Conservation (phyloP, 108 stramenopile genomes). For the Nitzschia sp. region DNA sequence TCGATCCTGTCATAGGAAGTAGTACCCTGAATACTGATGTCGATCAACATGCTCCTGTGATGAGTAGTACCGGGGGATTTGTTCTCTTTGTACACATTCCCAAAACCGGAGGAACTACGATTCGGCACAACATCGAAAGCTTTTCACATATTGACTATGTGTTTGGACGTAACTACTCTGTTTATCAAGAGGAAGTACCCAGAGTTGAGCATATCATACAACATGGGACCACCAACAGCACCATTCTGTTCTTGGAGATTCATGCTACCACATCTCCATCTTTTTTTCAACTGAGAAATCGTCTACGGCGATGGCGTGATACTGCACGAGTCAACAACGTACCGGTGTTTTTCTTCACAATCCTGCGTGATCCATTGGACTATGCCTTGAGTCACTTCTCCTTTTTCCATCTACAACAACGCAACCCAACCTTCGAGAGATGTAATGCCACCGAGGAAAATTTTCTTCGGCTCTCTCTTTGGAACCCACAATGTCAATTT, state of each 20-base stretch:
- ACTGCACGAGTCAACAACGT: conserved; percentile 17
- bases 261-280: conserved; percentile 37
- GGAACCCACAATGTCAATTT: conserved; percentile 43
- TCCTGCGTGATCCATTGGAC: conserved; percentile 26
- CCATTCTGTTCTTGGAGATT: conserved; percentile 34
- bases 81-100: conserved; percentile 39
- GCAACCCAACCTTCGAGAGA: conserved; percentile 33
- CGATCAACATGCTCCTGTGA: too few species aligned
- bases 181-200: conserved; percentile 18
- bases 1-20: too few species aligned
- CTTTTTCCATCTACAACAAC: conserved; percentile 35
- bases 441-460: conserved; percentile 38
- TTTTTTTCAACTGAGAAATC: conserved; percentile 23
- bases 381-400: conserved; percentile 38
- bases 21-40: too few species aligned
- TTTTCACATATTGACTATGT: conserved; percentile 27
- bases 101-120: conserved; percentile 41
- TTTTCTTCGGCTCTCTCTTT: conserved; percentile 32
- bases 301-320: conserved; percentile 32
- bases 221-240: conserved; percentile 16
- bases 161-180: conserved; percentile 29
- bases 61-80: conserved; percentile 15
- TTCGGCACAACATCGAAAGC: conserved; percentile 25
- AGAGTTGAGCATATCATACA: conserved; percentile 28
- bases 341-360: conserved; percentile 36